Base-by-base conservation (phyloP, 164 flowering plant species). In the Aristolochia fimbriata region DNA sequence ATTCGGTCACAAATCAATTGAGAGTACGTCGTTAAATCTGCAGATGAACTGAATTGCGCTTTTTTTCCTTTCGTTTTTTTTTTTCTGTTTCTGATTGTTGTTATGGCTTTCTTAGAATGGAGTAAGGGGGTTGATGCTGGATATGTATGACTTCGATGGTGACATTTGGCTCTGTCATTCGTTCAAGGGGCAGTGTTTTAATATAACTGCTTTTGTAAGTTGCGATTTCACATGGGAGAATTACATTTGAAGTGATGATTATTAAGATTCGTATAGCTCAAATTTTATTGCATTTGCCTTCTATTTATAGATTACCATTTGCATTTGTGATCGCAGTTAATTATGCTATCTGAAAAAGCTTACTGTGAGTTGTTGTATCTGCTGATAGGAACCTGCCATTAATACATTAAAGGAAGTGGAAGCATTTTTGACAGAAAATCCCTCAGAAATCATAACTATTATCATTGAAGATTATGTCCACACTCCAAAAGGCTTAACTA, bases 141-240 rank as follows among this genome's bases (percentile, higher is more conserved):
- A 94, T 69, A 85, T 94, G 99, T 94, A 94, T 33, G 99, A 94
- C 63, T 94, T 82, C 63, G 76, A 81, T 59, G 68, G 74, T 53
- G 97, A 87, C 70, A 85, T 94, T 65, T 94, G 99, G 99, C 93
- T 91, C n/a, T 94, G 99, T 68, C 99, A 94, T 76, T 94, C 99
- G 25, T 71, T 91, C 43, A 77, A 68, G 3, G 97, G 97, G 43
- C 87, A 83, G 64, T 94, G 99, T 71, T 91, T 68, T 80, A 85
- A 88, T 80, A 77, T 94, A 84, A 94, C 99, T 15, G 97, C 99
- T 27, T 94, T 94, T 78, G 99, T 94, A 87, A 86, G 67, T 51
- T 5, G 7, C 43, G 43, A 37, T 37, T 37, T 37, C 43, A 37
- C 4, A 5, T 27, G 12, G 4, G 43, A 37, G 43, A 7, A 37